A percentile compares a stretch with the other conserved stretches of the same genome.
phyloP scores from a whole-genome alignment of 1,139 yeast species.

The Hansenula sp. region DNA sequence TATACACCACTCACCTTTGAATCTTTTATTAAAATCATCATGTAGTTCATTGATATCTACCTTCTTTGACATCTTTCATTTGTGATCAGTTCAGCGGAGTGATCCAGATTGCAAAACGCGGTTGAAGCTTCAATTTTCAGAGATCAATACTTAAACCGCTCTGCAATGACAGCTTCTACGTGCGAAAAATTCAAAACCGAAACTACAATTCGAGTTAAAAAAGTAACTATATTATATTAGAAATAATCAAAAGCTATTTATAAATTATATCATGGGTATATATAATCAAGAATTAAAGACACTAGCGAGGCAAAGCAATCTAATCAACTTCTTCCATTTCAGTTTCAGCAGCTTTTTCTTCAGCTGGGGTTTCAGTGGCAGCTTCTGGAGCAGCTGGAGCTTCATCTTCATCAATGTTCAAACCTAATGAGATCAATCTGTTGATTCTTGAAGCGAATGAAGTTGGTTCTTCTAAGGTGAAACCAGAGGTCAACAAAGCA shows the following conservation, averaged over 20 bases:
- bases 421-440: conserved; percentile 96
- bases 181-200: too few relatives aligned
- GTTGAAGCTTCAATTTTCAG: too few relatives aligned
- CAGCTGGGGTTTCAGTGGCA: conserved; percentile 53
- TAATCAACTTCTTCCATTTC: conserved; percentile 99
- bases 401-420: conserved; percentile 92
- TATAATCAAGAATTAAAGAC: not conserved
- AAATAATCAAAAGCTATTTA: not conserved
- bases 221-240: too few relatives aligned
- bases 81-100: too few relatives aligned
- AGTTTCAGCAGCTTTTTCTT: conserved; percentile 75
- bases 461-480: conserved; percentile 97
- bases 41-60: conserved; percentile 5
- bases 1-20: conserved; percentile 6
- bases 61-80: not conserved
- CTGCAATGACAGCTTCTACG: too few relatives aligned
- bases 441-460: conserved; percentile 97
- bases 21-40: conserved; percentile 3
- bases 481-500: conserved; percentile 97
- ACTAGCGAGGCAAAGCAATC: conserved; percentile 13
- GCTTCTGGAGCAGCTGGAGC: conserved; percentile 50
- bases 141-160: too few relatives aligned
- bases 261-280: not conserved
- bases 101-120: too few relatives aligned
- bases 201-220: too few relatives aligned